phyloP scores from a whole-genome alignment of 306 rosid species.

The Casuarina glauca region DNA sequence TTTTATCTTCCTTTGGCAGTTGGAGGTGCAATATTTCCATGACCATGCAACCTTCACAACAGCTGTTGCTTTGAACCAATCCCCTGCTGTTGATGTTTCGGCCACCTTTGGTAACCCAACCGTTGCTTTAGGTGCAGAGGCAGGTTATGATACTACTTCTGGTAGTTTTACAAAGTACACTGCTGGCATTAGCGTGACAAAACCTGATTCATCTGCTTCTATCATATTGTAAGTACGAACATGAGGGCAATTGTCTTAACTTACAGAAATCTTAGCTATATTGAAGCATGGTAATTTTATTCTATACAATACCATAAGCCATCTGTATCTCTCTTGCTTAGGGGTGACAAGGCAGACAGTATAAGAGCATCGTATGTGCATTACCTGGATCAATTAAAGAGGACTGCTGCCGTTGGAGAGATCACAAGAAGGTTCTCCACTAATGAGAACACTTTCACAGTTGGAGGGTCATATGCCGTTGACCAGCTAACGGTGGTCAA shows the following conservation, averaged over 20 bases:
- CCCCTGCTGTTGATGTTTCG: slow-evolving; percentile 72
- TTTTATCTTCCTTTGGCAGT: slow-evolving; percentile 42
- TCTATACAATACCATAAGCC: background rate
- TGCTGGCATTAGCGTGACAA: slow-evolving; percentile 69
- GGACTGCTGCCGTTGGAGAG: slow-evolving; percentile 77
- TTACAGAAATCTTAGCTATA: slow-evolving; percentile 5
- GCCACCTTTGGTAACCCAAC: slow-evolving; percentile 78
- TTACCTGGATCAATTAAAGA: slow-evolving; percentile 66
- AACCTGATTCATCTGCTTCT: slow-evolving; percentile 63
- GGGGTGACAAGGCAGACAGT: slow-evolving; percentile 95
- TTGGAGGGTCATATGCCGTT: slow-evolving; percentile 77
- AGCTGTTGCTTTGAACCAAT: slow-evolving; percentile 59
- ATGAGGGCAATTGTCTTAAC: slow-evolving; percentile 7
- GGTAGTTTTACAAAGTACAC: slow-evolving; percentile 76
- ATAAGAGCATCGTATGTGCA: slow-evolving; percentile 78
- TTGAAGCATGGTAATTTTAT: slow-evolving; percentile 1
- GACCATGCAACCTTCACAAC: slow-evolving; percentile 78
- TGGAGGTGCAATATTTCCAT: slow-evolving; percentile 94
- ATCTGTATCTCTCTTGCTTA: slow-evolving; percentile 29
- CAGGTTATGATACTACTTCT: slow-evolving; percentile 75
- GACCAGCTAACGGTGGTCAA: slow-evolving; percentile 76
- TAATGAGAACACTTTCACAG: slow-evolving; percentile 83
- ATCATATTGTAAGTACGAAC: slow-evolving; percentile 63
- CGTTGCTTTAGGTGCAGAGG: slow-evolving; percentile 82
- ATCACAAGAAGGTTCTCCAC: slow-evolving; percentile 74